Base-by-base conservation (phyloP, 1,139 yeast genomes). In the Geotrichum citri-aurantii region DNA sequence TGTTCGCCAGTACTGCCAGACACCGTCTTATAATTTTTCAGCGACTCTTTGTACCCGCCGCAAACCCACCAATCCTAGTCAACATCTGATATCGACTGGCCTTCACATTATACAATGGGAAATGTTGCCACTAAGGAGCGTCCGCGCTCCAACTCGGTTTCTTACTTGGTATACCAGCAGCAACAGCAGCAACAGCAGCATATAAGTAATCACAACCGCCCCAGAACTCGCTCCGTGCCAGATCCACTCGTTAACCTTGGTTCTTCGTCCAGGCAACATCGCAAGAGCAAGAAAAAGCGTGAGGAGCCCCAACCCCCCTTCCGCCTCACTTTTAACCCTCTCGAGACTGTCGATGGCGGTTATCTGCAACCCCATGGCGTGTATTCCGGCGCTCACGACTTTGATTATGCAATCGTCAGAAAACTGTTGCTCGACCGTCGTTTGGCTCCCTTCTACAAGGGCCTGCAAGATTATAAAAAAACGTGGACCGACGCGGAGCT, bases 381-480 rank as follows among this genome's bases (percentile, higher is more conserved):
- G 40, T 92, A 92, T 71, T 82, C 86, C 61, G 82, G 82, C 8
- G 83, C 87, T 59, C 78, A 88, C 62, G 96, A 88, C 70, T 93
- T 83, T 73, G 81, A 86, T 68, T 81, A 87, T n/a, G 81, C 81
- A 40, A 76, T 86, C 2, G 97, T 92, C 10, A 80, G 89, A 55
- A 79, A 75, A 26, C 74, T 88, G 47, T 86, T 92, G 62, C 73
- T 82, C 31, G 80, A 79, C 19, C 79, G 98, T 49, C 80, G 79
- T 64, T 68, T 93, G 52, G 92, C 98, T 0, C 98, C 99, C 1
- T 93, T 93, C 71, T 93, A 82, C 70, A 87, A 92, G 2, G 98
- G 98, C 0, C 75, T 93, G 56, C 90, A 88, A 67, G 96, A 90
- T 67, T 88, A 80, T 68, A 86, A 88, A 61, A 82, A 79, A 12